Percentiles rank a stretch among this genome's conserved stretches.
Conservation (phyloP, 768 basidiomycete genomes). For the Hericium rajendrae region DNA sequence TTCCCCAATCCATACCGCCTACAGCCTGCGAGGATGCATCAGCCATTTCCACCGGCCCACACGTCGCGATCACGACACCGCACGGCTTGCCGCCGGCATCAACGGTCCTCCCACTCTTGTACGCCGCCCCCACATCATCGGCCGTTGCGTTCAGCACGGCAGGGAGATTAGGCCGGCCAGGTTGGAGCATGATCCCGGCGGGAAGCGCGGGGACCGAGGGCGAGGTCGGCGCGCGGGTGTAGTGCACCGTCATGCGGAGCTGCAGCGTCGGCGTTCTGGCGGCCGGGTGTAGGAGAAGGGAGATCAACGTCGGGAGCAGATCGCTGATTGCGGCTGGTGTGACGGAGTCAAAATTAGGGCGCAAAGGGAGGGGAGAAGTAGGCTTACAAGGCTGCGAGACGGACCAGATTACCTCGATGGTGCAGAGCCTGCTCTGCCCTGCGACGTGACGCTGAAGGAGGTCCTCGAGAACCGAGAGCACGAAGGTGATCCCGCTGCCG, state of each 20-base stretch:
- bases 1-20: constrained; percentile 21
- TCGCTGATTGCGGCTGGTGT: background rate
- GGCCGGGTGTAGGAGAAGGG: background rate
- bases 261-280: background rate
- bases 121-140: constrained; percentile 14
- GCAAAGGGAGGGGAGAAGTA: constrained; percentile 4
- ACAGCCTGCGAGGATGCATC: constrained; percentile 29
- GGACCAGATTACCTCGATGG: constrained; percentile 47
- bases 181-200: constrained; percentile 17
- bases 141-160: constrained; percentile 16
- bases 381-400: constrained; percentile 34
- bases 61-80: constrained; percentile 34
- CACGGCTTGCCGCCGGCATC: constrained; percentile 2
- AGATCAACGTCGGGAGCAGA: background rate
- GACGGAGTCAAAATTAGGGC: background rate
- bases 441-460: constrained; percentile 30
- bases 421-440: constrained; percentile 28
- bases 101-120: constrained; percentile 7
- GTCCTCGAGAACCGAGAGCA: constrained; percentile 42
- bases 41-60: constrained; percentile 30
- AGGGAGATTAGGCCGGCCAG: constrained; percentile 20
- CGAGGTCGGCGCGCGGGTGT: background rate
- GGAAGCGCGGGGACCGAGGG: constrained; percentile 11
- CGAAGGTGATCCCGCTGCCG: constrained; percentile 54
- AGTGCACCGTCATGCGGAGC: background rate